Conservation (phyloP, 2,329 filamentous ascomycete species). For the Calonectria pauciramosa region DNA sequence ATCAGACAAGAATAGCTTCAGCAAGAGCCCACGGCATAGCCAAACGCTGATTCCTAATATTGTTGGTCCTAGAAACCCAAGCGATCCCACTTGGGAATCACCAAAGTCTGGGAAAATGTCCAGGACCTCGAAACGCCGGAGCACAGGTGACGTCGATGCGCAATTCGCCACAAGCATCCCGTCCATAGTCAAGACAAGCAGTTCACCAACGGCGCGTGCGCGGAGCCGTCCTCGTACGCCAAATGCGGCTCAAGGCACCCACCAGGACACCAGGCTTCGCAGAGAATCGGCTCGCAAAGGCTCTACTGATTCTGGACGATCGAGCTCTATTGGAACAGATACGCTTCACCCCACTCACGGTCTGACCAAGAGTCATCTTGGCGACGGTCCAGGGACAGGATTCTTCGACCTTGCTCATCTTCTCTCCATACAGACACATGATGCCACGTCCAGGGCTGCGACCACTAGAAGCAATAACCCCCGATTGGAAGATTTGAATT, state of each 20-base stretch:
- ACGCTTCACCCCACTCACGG: background rate
- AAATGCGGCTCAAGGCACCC: background rate
- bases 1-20: background rate
- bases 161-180: background rate
- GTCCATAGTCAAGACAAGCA: background rate
- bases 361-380: constrained; percentile 30
- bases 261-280: background rate
- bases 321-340: background rate
- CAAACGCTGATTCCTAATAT: constrained; percentile 29
- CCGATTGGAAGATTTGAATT: constrained; percentile 14
- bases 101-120: background rate
- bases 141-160: background rate
- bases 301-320: background rate
- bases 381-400: constrained; percentile 26
- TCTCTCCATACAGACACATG: constrained; percentile 13
- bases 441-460: constrained; percentile 33
- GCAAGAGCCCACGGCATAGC: background rate
- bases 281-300: background rate
- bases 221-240: background rate
- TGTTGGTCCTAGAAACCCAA: constrained; percentile 22
- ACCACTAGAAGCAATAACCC: constrained; percentile 34
- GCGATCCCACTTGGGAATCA: constrained; percentile 33
- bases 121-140: constrained; percentile 21
- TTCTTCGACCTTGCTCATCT: constrained; percentile 30
- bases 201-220: background rate